Conservation (phyloP, 495 filamentous ascomycete species). For the Penicillium parvum region DNA sequence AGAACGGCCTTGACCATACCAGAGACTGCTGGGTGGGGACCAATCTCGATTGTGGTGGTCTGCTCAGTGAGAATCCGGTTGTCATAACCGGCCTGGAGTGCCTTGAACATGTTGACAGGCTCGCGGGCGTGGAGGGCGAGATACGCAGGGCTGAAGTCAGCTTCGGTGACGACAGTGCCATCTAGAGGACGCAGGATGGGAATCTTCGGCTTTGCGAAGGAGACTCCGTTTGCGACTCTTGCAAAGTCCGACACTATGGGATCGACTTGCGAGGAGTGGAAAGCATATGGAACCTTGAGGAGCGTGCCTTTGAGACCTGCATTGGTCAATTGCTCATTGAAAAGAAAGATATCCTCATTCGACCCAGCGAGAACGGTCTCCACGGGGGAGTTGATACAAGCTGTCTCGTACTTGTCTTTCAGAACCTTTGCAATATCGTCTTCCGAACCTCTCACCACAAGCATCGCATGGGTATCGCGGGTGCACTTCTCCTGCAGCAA, state of each 20-base stretch:
- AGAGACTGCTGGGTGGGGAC: background rate
- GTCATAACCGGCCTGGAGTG: background rate
- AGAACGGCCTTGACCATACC: constrained; percentile 1
- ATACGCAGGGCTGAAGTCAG: constrained; percentile 22
- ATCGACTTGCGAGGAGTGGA: constrained; percentile 2
- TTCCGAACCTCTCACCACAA: constrained; percentile 37
- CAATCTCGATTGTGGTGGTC: background rate
- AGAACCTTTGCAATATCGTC: constrained; percentile 20
- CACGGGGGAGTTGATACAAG: constrained; percentile 41
- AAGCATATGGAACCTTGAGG: background rate
- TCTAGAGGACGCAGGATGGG: constrained; percentile 28
- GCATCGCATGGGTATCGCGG: constrained; percentile 60
- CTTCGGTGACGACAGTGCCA: constrained; percentile 8
- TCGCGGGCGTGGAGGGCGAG: constrained; percentile 20
- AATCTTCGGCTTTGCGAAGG: constrained; percentile 26
- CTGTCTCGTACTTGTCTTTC: constrained; percentile 35
- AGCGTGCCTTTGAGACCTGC: background rate
- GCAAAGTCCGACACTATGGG: constrained; percentile 2
- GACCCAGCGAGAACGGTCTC: background rate
- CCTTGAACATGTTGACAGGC: constrained; percentile 11
- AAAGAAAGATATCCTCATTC: background rate
- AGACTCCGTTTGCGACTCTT: constrained; percentile 6
- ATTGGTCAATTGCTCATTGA: background rate
- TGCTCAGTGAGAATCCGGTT: background rate
- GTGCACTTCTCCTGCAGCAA: constrained; percentile 69